These are phyloP conservation scores for Cryptosporidium bovis DNA, from an alignment of 169 alveolate species.

Conservation along the genomic window DNA sequence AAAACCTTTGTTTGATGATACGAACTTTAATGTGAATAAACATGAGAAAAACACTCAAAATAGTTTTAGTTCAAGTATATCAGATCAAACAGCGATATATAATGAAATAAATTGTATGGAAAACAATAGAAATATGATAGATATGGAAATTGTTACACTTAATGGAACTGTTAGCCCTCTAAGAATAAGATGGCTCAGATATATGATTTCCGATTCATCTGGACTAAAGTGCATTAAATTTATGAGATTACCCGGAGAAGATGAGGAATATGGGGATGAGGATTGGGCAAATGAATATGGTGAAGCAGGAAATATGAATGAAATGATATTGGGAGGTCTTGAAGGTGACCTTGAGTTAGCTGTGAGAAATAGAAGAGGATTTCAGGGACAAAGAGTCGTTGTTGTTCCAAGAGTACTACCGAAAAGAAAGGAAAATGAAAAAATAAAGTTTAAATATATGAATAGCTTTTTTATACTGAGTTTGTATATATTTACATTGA, in stretches of 20 bases:
- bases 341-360: conserved; percentile 17
- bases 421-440: not conserved
- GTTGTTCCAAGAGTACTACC: conserved; percentile 62
- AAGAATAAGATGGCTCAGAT: conserved; percentile 18
- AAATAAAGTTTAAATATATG: not conserved
- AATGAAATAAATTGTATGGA: conserved; percentile 5
- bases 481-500: conserved; percentile 18
- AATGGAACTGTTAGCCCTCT: conserved; percentile 22
- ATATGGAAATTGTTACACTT: conserved; percentile 1
- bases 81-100: conserved; percentile 13
- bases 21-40: not conserved
- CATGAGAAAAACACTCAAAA: not conserved
- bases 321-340: no score
- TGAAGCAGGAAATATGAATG: no score
- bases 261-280: conserved; percentile 8
- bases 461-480: not conserved
- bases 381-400: not conserved
- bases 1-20: not conserved
- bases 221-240: conserved; percentile 11
- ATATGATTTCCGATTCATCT: conserved; percentile 1
- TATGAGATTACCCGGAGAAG: conserved; percentile 24
- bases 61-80: not conserved
- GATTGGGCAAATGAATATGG: no score
- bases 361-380: not conserved
- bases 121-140: not conserved